phyloP scores from a whole-genome alignment of 441 rosid species.

The Arabidopsis lyrata region DNA sequence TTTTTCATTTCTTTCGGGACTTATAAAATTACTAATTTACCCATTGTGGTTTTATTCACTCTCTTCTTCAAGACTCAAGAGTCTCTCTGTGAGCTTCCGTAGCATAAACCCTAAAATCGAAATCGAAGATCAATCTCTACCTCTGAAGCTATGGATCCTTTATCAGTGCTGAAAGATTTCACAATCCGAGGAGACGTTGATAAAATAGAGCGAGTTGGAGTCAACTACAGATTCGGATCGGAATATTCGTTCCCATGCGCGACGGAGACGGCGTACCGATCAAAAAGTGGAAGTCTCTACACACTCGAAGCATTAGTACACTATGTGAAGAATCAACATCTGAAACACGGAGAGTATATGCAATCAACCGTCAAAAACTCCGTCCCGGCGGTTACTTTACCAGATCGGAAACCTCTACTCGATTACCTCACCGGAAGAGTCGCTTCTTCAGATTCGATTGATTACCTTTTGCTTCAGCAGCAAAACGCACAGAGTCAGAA shows the following conservation, averaged over 20 bases:
- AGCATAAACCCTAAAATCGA: constrained; percentile 38
- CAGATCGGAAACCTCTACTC: constrained; percentile 85
- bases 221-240: constrained; percentile 72
- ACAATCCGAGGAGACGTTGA: constrained; percentile 75
- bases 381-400: constrained; percentile 71
- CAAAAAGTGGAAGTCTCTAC: constrained; percentile 80
- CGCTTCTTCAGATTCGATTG: constrained; percentile 74
- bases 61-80: constrained; percentile 30
- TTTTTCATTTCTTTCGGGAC: not conserved
- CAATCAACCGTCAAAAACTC: constrained; percentile 65
- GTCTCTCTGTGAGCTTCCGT: constrained; percentile 6
- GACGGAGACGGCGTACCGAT: constrained; percentile 79
- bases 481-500: constrained; percentile 52
- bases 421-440: constrained; percentile 80
- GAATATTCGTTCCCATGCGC: constrained; percentile 75
- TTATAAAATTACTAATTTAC: not conserved
- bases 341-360: constrained; percentile 82
- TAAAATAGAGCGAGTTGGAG: constrained; percentile 60
- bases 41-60: not conserved
- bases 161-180: constrained; percentile 78
- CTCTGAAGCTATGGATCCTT: constrained; percentile 68
- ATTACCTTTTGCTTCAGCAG: constrained; percentile 61
- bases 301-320: constrained; percentile 77
- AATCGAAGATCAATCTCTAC: not conserved
- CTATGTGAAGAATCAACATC: constrained; percentile 65